Conservation (phyloP, 805 yeast genomes). For the Monosporozyma unispora region DNA sequence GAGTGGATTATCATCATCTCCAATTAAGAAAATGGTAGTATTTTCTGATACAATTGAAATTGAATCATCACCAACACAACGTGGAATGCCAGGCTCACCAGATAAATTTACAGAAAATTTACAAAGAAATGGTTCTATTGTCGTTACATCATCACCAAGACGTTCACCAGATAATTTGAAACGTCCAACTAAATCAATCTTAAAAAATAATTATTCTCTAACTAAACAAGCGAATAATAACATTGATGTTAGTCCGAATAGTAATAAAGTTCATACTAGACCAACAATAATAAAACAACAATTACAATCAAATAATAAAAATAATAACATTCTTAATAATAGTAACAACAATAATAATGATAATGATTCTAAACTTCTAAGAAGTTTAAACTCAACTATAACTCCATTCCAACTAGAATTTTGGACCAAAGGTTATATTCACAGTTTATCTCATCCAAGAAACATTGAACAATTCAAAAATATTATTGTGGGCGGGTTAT, state of each 20-base stretch:
- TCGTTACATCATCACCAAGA: slow-evolving; percentile 15
- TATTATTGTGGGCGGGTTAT: slow-evolving; percentile 22
- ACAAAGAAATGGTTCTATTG: neutral
- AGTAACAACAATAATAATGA: neutral
- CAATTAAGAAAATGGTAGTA: slow-evolving; percentile 22
- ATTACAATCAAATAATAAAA: neutral
- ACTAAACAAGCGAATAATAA: no score
- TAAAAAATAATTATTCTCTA: slow-evolving; percentile 4
- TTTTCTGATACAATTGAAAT: slow-evolving; percentile 22
- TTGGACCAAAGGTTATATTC: slow-evolving; percentile 28
- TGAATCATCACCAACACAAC: slow-evolving; percentile 20
- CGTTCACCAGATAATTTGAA: slow-evolving; percentile 11
- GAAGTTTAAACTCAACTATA: neutral
- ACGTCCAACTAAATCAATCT: slow-evolving; percentile 21
- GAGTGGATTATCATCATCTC: slow-evolving; percentile 11
- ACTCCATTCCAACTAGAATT: slow-evolving; percentile 8
- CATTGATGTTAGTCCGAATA: no score
- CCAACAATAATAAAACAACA: neutral
- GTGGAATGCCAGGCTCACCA: neutral
- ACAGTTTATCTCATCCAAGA: slow-evolving; percentile 13
- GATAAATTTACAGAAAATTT: neutral
- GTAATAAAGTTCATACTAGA: neutral
- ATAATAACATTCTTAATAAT: neutral
- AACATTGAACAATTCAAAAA: slow-evolving; percentile 17
- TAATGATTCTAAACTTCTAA: slow-evolving; percentile 8